A percentile compares a stretch with the other conserved stretches of the same genome.
phyloP scores from a whole-genome alignment of 2,329 filamentous ascomycete genomes.

The Calonectria fujianensis region DNA sequence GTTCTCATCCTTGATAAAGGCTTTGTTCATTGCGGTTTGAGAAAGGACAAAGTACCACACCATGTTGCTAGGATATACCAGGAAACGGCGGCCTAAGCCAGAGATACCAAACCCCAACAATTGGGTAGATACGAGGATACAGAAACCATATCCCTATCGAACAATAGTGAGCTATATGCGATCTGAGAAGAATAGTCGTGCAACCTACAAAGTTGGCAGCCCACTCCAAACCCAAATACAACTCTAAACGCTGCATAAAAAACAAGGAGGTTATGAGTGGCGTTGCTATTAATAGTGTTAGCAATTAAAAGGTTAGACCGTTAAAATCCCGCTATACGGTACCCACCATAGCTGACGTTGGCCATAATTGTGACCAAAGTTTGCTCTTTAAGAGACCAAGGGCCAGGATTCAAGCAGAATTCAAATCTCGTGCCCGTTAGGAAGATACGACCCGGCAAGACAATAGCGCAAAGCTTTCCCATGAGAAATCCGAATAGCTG shows the following conservation, averaged over 20 bases:
- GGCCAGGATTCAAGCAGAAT: constrained; percentile 74
- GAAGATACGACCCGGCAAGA: constrained; percentile 49
- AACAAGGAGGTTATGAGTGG: not conserved
- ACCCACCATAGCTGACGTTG: constrained; percentile 69
- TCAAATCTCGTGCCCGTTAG: constrained; percentile 72
- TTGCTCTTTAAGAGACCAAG: constrained; percentile 79
- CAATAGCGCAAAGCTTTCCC: constrained; percentile 57
- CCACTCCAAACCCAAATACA: constrained; percentile 8
- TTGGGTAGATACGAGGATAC: not conserved
- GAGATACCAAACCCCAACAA: not conserved
- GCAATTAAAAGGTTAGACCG: constrained; percentile 55
- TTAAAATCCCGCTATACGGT: constrained; percentile 54
- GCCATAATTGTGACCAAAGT: constrained; percentile 78
- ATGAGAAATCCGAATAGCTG: constrained; percentile 74
- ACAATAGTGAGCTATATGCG: not conserved
- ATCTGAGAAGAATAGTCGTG: too few relatives aligned
- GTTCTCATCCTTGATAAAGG: constrained; percentile 66
- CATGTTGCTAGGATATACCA: constrained; percentile 65
- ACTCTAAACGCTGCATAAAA: not conserved
- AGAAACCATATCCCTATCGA: not conserved
- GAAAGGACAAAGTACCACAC: constrained; percentile 74
- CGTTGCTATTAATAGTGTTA: constrained; percentile 70
- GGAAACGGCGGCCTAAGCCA: not conserved
- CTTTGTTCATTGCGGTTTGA: constrained; percentile 68
- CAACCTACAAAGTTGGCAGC: not conserved